These are phyloP conservation scores for Penicillium alfredii DNA, from an alignment of 495 filamentous ascomycete species.

Conservation along the genomic window DNA sequence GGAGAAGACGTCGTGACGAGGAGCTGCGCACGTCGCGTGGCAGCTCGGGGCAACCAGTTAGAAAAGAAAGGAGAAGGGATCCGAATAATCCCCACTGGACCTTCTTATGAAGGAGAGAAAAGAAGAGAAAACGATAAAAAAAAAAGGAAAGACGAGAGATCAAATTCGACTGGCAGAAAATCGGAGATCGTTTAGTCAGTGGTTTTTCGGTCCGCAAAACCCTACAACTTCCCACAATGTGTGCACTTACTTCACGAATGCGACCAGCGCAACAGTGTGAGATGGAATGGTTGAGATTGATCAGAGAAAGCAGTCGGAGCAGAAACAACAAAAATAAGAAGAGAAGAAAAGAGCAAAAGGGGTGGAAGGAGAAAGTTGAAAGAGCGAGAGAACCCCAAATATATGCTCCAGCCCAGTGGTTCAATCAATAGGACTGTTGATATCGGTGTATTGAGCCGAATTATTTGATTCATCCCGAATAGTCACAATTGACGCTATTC, in stretches of 20 bases:
- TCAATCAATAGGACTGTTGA: background rate
- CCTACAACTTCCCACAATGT: no score
- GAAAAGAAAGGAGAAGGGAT: slow-evolving; percentile 9
- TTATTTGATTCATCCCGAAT: no score
- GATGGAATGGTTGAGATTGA: no score
- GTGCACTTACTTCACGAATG: no score
- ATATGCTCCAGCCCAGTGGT: no score
- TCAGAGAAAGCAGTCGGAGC: background rate
- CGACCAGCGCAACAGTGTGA: no score
- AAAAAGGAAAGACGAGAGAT: slow-evolving; percentile 7
- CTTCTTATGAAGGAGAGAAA: slow-evolving; percentile 1
- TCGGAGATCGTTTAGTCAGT: slow-evolving; percentile 8
- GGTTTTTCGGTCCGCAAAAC: slow-evolving; percentile 14
- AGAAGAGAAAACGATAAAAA: slow-evolving; percentile 1
- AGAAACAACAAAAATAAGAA: background rate
- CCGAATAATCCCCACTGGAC: background rate
- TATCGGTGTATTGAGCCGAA: no score
- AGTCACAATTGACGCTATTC: background rate
- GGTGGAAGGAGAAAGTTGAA: background rate
- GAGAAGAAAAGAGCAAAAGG: background rate
- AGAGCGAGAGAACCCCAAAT: background rate
- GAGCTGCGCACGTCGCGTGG: slow-evolving; percentile 59
- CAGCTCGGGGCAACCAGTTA: slow-evolving; percentile 37
- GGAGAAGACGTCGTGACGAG: slow-evolving; percentile 78
- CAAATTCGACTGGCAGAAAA: slow-evolving; percentile 21